phyloP scores from a whole-genome alignment of 257 asterid genomes.

The Lycium barbarum region DNA sequence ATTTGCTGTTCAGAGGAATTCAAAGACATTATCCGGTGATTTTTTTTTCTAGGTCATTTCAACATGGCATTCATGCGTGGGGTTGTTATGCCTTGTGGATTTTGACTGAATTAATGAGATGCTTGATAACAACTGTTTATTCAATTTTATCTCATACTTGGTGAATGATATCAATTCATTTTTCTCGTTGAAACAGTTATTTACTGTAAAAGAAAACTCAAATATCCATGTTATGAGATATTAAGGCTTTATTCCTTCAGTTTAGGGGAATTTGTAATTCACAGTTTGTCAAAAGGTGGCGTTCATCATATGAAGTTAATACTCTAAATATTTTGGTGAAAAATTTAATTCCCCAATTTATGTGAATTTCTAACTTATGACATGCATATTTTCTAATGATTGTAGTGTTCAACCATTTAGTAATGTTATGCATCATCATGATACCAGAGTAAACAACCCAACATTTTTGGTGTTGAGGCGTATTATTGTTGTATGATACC shows the following conservation, averaged over 20 bases:
- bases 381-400: neutral
- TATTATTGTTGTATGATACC: neutral
- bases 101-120: constrained; percentile 5
- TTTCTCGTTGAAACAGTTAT: neutral
- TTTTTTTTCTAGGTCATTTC: constrained; percentile 28
- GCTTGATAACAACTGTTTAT: neutral
- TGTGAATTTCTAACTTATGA: neutral
- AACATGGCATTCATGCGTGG: constrained; percentile 17
- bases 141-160: constrained; percentile 5
- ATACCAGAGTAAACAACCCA: neutral
- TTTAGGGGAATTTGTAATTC: neutral
- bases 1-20: constrained; percentile 30
- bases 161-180: constrained; percentile 2
- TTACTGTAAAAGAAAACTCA: neutral
- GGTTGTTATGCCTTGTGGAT: neutral
- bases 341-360: neutral
- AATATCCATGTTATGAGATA: neutral
- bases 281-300: neutral
- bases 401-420: neutral
- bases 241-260: constrained; percentile 2
- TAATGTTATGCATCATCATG: neutral
- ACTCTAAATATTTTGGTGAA: neutral
- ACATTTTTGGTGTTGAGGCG: neutral
- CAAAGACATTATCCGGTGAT: constrained; percentile 29
- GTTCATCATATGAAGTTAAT: neutral